Percentiles rank a stretch among this genome's conserved stretches.
Evolutionary conservation across 2,329 filamentous ascomycete genomes (phyloP).

Genomic region (Fulvia fulva): DNA sequence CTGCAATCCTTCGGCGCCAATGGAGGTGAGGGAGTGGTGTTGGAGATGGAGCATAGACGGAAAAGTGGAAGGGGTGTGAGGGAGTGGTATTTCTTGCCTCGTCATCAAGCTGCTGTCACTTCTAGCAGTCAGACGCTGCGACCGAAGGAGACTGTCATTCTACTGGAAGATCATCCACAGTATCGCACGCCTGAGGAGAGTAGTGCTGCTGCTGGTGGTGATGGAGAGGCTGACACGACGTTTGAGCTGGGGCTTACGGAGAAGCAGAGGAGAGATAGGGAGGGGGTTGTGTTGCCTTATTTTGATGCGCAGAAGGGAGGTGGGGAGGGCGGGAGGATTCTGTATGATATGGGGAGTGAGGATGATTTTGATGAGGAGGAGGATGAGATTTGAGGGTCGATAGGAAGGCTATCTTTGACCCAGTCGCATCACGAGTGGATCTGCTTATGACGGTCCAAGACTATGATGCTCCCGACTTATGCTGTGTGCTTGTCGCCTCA

Average conservation of each 20-base stretch:
- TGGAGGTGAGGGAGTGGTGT: slow-evolving; percentile 58
- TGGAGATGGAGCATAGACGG: slow-evolving; percentile 82
- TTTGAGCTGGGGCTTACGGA: slow-evolving; percentile 87
- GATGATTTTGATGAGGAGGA: slow-evolving; percentile 97
- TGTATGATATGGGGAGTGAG: slow-evolving; percentile 95
- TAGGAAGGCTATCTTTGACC: background rate
- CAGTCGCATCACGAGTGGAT: background rate
- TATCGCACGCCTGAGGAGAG: slow-evolving; percentile 52
- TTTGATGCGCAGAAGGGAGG: slow-evolving; percentile 85
- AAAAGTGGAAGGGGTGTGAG: slow-evolving; percentile 73
- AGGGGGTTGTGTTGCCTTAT: slow-evolving; percentile 88
- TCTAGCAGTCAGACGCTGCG: slow-evolving; percentile 9
- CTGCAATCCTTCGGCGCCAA: slow-evolving; percentile 61
- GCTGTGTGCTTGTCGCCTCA: background rate
- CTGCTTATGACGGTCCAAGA: background rate
- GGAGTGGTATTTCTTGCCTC: slow-evolving; percentile 62
- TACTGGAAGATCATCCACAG: slow-evolving; percentile 73
- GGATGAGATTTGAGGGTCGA: slow-evolving; percentile 67
- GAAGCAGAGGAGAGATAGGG: slow-evolving; percentile 79
- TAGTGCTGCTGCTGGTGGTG: slow-evolving; percentile 38
- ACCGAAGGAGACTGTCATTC: slow-evolving; percentile 40
- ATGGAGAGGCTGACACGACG: slow-evolving; percentile 63
- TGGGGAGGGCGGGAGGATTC: slow-evolving; percentile 83
- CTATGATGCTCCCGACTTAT: background rate
- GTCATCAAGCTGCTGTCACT: slow-evolving; percentile 21